Conservation (phyloP, 257 asterid species). For the Catharanthus roseus region DNA sequence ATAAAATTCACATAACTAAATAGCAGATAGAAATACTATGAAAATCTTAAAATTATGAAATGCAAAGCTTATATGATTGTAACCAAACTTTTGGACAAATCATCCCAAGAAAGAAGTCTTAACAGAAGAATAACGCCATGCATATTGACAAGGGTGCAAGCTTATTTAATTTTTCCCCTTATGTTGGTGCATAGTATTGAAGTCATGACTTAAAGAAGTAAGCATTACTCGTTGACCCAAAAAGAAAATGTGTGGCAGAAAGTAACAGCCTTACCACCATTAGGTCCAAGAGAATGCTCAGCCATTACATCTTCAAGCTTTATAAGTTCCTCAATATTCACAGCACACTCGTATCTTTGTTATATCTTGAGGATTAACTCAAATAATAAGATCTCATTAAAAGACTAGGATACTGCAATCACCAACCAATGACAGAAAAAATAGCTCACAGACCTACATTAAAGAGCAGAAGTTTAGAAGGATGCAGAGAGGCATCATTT, state of each 20-base stretch:
- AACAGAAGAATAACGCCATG: background rate
- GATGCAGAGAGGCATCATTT: slow-evolving; percentile 94
- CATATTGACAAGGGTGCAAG: background rate
- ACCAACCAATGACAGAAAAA: slow-evolving; percentile 1
- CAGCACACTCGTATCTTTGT: slow-evolving; percentile 80
- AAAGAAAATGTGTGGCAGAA: background rate
- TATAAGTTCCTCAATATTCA: slow-evolving; percentile 83
- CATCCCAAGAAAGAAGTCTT: background rate
- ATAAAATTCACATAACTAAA: background rate
- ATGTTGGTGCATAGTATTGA: background rate
- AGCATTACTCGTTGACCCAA: background rate
- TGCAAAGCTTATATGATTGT: background rate
- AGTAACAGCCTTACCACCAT: slow-evolving; percentile 60
- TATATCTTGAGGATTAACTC: slow-evolving; percentile 38
- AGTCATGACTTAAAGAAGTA: background rate
- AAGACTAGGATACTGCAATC: background rate
- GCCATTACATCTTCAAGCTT: slow-evolving; percentile 86
- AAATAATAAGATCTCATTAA: background rate
- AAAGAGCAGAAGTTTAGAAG: slow-evolving; percentile 17
- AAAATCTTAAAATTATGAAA: background rate
- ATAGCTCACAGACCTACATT: background rate
- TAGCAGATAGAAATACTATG: background rate
- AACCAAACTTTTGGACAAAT: background rate
- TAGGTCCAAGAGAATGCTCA: slow-evolving; percentile 97
- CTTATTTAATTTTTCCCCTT: background rate